Percentiles rank a stretch among this genome's conserved stretches.
These are phyloP conservation scores for Diaporthe batatas DNA, from an alignment of 2,329 filamentous ascomycete genomes.

Conservation along the genomic window DNA sequence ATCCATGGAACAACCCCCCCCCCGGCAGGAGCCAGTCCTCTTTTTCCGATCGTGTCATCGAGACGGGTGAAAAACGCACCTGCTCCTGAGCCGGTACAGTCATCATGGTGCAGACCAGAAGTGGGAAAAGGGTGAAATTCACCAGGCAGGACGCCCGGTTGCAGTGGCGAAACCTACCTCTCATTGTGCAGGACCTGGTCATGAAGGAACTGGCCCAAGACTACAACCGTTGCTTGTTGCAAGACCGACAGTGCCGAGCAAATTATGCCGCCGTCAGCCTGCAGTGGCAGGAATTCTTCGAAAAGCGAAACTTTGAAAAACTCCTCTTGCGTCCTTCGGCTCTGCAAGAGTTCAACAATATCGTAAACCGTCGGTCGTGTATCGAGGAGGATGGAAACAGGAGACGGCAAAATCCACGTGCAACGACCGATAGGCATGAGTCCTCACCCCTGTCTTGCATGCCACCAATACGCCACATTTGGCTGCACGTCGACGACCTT, in stretches of 20 bases:
- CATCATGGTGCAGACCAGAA: not conserved
- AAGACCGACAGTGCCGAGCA: not conserved
- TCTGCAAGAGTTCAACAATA: not conserved
- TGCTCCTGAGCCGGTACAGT: not conserved
- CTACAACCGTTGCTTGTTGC: not conserved
- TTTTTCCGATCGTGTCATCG: too few species aligned
- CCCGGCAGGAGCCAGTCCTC: too few species aligned
- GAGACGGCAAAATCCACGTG: too few species aligned
- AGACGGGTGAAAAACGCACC: too few species aligned
- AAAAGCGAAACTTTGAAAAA: conserved; percentile 11
- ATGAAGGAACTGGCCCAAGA: not conserved
- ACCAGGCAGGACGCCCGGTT: not conserved
- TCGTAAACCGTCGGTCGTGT: conserved; percentile 1
- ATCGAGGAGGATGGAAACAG: not conserved
- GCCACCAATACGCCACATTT: conserved; percentile 24
- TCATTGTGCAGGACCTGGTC: not conserved
- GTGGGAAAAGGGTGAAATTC: too few species aligned
- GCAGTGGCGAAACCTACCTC: conserved; percentile 42
- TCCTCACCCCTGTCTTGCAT: not conserved
- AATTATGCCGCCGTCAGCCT: conserved; percentile 20
- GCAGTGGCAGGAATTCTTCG: conserved; percentile 30
- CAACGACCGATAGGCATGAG: too few species aligned
- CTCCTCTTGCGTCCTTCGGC: not conserved
- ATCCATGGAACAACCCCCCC: too few species aligned
- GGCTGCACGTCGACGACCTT: conserved; percentile 19